Percentiles rank a stretch among this genome's conserved stretches.
Evolutionary conservation across 1,284 basidiomycete genomes (phyloP).

Genomic region (Rhodotorula sp.): DNA sequence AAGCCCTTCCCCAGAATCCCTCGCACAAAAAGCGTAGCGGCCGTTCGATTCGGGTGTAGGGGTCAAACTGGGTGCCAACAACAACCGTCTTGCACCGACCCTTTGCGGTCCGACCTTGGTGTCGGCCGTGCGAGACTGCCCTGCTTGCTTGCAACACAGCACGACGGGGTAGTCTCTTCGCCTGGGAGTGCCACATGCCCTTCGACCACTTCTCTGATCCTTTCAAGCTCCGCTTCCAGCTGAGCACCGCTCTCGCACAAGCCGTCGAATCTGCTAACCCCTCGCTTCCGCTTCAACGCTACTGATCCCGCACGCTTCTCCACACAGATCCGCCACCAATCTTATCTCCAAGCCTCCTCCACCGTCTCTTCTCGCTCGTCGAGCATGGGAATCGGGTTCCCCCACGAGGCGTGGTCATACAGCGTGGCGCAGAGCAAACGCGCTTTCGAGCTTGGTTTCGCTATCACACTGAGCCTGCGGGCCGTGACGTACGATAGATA

Average conservation of each 20-base stretch:
- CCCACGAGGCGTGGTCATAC: not conserved
- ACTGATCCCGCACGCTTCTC: not conserved
- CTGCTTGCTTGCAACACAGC: not conserved
- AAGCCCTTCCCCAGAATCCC: constrained; percentile 40
- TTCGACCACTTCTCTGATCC: not conserved
- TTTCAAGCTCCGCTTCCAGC: not conserved
- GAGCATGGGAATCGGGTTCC: not conserved
- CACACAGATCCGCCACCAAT: not conserved
- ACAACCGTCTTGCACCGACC: not conserved
- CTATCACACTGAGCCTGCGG: constrained; percentile 8
- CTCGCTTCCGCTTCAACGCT: not conserved
- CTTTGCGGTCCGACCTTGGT: not conserved
- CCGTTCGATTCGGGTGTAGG: constrained; percentile 30
- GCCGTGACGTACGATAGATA: constrained; percentile 11
- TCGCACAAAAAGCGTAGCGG: not conserved
- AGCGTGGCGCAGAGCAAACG: constrained; percentile 8
- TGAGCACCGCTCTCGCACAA: too few species aligned
- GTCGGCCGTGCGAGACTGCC: not conserved
- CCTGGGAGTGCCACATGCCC: not conserved
- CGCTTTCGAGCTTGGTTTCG: not conserved
- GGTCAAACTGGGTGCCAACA: constrained; percentile 39
- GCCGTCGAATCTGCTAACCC: not conserved
- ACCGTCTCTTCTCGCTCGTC: not conserved
- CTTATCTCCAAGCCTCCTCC: not conserved
- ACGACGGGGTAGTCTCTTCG: not conserved